These are phyloP conservation scores for Dipteronia dyeriana DNA, from an alignment of 345 rosid genomes.

Conservation along the genomic window DNA sequence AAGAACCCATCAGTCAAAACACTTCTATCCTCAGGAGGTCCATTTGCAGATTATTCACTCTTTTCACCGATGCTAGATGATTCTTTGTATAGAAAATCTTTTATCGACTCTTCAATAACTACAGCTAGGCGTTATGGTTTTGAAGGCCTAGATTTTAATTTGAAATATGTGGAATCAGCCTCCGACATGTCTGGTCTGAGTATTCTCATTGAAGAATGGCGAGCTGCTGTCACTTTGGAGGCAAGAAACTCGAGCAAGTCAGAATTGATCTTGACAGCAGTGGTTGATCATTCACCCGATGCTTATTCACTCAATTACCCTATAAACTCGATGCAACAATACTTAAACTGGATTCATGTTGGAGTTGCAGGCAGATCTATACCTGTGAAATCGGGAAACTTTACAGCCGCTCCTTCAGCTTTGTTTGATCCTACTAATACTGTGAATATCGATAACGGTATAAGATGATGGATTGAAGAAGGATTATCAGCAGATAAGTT, in stretches of 20 bases:
- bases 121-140: not conserved
- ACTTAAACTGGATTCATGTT: slow-evolving; percentile 28
- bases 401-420: slow-evolving; percentile 24
- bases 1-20: not conserved
- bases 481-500: slow-evolving; percentile 26
- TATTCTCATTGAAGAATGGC: not conserved
- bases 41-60: not conserved
- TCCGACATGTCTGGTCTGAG: too few species aligned
- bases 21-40: not conserved
- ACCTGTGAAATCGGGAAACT: too few species aligned
- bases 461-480: not conserved
- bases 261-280: slow-evolving; percentile 20
- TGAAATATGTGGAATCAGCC: too few species aligned
- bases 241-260: slow-evolving; percentile 6
- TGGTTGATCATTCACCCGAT: not conserved
- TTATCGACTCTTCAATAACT: not conserved
- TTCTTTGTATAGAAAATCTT: not conserved
- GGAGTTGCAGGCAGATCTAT: slow-evolving; percentile 16
- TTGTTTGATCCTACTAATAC: slow-evolving; percentile 20
- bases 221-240: slow-evolving; percentile 1
- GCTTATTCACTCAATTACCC: slow-evolving; percentile 18
- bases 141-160: not conserved
- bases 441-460: slow-evolving; percentile 9
- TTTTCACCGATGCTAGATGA: not conserved
- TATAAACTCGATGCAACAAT: slow-evolving; percentile 12